Percentiles rank a stretch among this genome's conserved stretches.
These are phyloP conservation scores for Beauveria sp. DNA, from an alignment of 2,329 filamentous ascomycete species.

Conservation along the genomic window DNA sequence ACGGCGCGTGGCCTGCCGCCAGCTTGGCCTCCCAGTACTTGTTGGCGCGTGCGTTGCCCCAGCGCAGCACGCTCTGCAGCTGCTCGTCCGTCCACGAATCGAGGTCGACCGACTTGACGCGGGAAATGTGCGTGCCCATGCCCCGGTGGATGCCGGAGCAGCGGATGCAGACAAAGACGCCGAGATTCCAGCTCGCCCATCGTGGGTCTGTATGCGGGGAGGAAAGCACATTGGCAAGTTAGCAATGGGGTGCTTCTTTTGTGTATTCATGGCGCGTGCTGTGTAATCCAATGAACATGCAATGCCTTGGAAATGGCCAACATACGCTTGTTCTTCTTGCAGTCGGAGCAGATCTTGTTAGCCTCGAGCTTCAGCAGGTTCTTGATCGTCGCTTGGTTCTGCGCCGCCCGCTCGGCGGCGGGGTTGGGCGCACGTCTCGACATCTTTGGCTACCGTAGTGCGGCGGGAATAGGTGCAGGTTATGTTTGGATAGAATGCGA, in stretches of 20 bases:
- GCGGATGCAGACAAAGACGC: slow-evolving; percentile 94
- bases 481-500: not conserved
- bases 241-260: slow-evolving; percentile 4
- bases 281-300: not conserved
- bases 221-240: slow-evolving; percentile 10
- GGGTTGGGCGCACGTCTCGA: slow-evolving; percentile 71
- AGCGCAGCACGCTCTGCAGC: slow-evolving; percentile 83
- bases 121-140: slow-evolving; percentile 97
- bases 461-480: not conserved
- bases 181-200: slow-evolving; percentile 99
- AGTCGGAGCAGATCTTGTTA: slow-evolving; percentile 97
- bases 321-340: slow-evolving; percentile 96
- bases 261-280: not conserved
- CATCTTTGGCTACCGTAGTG: slow-evolving; percentile 42
- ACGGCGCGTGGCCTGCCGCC: slow-evolving; percentile 82
- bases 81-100: slow-evolving; percentile 99
- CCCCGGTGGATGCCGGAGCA: slow-evolving; percentile 97
- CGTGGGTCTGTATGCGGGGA: slow-evolving; percentile 60
- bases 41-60: slow-evolving; percentile 94
- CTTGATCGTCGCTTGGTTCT: slow-evolving; percentile 92
- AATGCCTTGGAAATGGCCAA: slow-evolving; percentile 12
- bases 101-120: slow-evolving; percentile 95
- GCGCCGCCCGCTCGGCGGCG: slow-evolving; percentile 77
- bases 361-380: slow-evolving; percentile 85
- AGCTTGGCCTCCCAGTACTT: slow-evolving; percentile 99